Percentiles rank a stretch among this genome's conserved stretches.
Conservation (phyloP, 2,329 filamentous ascomycete genomes). For the Elsinoe fawcettii region DNA sequence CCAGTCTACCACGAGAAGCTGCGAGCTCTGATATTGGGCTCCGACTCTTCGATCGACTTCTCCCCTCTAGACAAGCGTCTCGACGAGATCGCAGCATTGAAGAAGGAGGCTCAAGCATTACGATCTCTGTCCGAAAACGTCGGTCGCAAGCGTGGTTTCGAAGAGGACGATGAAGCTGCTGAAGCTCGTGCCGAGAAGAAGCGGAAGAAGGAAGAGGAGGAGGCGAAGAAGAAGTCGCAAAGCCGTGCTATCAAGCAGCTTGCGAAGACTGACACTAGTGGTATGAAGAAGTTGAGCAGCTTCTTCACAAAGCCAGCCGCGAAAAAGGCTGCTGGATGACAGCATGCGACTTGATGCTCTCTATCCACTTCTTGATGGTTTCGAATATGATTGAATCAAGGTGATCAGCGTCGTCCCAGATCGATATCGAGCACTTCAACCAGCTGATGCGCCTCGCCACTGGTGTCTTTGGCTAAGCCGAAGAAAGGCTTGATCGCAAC, state of each 20-base stretch:
- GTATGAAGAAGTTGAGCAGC: constrained; percentile 94
- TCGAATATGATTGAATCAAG: background rate
- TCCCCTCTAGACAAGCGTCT: constrained; percentile 63
- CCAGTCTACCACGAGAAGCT: constrained; percentile 39
- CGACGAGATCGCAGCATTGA: constrained; percentile 55
- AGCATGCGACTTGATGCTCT: too few relatives aligned
- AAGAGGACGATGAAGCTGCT: constrained; percentile 58
- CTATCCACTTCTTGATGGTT: too few relatives aligned
- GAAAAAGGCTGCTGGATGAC: constrained; percentile 20
- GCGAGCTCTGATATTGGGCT: constrained; percentile 34
- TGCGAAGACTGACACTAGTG: constrained; percentile 80
- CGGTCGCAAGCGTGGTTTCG: constrained; percentile 50
- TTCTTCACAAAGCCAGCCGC: constrained; percentile 69
- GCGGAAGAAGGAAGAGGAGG: constrained; percentile 78
- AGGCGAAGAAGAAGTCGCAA: constrained; percentile 72
- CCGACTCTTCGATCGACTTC: constrained; percentile 51
- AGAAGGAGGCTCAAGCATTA: constrained; percentile 62
- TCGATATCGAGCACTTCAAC: constrained; percentile 40
- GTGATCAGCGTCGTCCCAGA: constrained; percentile 34
- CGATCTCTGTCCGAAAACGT: constrained; percentile 63
- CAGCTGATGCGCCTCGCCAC: constrained; percentile 25
- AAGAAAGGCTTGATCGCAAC: constrained; percentile 64
- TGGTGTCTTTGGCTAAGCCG: constrained; percentile 24
- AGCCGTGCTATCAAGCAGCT: constrained; percentile 71
- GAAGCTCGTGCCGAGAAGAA: constrained; percentile 66